Evolutionary conservation across 495 filamentous ascomycete genomes (phyloP), one percentile per base, ranked within the genome.

Genomic region (Lasiosphaeria ovina): DNA sequence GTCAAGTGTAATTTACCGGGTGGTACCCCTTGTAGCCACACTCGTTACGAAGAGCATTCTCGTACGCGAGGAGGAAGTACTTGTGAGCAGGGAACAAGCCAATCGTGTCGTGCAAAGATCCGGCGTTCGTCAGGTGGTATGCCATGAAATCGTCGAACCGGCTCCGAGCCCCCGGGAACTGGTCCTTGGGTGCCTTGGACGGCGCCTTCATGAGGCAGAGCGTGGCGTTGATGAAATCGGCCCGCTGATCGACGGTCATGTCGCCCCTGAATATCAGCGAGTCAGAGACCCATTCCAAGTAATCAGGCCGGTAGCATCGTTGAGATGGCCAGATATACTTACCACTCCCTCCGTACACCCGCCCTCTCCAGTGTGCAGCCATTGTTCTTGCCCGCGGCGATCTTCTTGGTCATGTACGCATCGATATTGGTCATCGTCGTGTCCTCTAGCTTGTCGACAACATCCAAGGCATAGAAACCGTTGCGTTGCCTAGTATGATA

Each of bases 61-160:
- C 89, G 66, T 85, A 90, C 12, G 76, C 72, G 63, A 71, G 83
- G 61, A 85, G 77, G 67, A 84, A 91, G 68, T 89, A 86, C 42
- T 85, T 79, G 72, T 91, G 89, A 73, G 86, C 90, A 5, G 82
- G 72, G 36, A 90, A 77, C 67, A 92, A 82, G 60, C 84, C 80
- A 11, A 80, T 81, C 8, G 78, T 81, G 55, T 79, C 75, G 62
- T 83, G 83, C 54, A 85, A 74, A 61, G 79, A 73, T 9, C 73
- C 74, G 1, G 78, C 80, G 56, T 69, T 65, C 24, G 72, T 74
- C 62, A 73, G 71, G 51, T 81, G 80, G 54, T 66, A 80, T 58
- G 78, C 78, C 45, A 82, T 78, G 59, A 84, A 86, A 56, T 85
- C 83, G 62, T 85, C 81, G 14, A 73, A 79, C 3, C 82, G 77